Conservation (phyloP, 257 asterid species). For the Solanum boliviense region DNA sequence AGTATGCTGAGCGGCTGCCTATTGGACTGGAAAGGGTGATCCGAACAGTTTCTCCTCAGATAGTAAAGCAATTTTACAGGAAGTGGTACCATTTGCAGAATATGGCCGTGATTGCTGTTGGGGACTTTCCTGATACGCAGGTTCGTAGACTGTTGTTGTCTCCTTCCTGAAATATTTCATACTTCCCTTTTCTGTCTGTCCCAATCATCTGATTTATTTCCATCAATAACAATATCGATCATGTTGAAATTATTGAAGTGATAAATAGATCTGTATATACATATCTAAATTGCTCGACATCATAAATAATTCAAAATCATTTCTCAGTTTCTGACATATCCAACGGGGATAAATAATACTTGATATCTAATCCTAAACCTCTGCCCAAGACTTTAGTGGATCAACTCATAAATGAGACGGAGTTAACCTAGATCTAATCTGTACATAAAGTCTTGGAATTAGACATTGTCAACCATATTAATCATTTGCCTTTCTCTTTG, state of each 20-base stretch:
- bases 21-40: constrained; percentile 88
- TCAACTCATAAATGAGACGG: not conserved
- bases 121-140: constrained; percentile 90
- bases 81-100: constrained; percentile 85
- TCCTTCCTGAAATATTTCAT: not conserved
- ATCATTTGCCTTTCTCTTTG: constrained; percentile 12
- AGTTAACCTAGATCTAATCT: not conserved
- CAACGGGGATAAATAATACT: not conserved
- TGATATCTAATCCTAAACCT: not conserved
- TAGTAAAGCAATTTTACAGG: constrained; percentile 61
- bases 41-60: constrained; percentile 66
- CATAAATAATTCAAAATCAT: not conserved
- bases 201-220: not conserved
- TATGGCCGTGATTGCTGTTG: constrained; percentile 93
- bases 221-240: not conserved
- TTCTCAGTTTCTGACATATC: not conserved
- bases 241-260: not conserved
- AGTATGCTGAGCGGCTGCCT: constrained; percentile 93
- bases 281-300: not conserved
- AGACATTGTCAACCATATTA: not conserved
- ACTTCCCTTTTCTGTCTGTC: not conserved
- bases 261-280: not conserved
- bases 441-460: not conserved
- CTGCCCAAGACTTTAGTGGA: not conserved
- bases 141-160: constrained; percentile 14